Base-by-base conservation (phyloP, 1,139 yeast species). In the Petasospora rhodanensis region DNA sequence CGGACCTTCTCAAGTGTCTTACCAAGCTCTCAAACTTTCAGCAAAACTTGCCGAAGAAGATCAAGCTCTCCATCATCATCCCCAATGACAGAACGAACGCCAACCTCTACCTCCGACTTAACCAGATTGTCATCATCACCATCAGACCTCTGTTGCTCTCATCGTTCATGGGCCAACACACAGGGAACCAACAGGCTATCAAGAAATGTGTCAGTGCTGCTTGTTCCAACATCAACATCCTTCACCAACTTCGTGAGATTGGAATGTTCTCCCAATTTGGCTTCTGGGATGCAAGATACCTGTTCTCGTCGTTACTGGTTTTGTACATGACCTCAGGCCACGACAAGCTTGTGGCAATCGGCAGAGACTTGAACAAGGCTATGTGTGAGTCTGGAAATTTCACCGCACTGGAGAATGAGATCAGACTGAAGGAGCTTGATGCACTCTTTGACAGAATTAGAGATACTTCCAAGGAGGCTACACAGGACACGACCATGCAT, bases 241-340 rank as follows among this genome's bases (percentile, higher is more conserved):
- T 70, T 2, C 41, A 56, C 16, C 60, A 61, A 32, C 53, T 72
- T 30, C 63, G 59, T 28, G 56, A 56, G 25, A 49, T 57, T 35
- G 56, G 62, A 8, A 49, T 62, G 42, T 49, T 70, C 17, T 70
- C 70, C 24, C 54, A 61, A 13, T 59, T 66, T 37, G 78, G 76
- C 10, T 71, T 66, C 47, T 71, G 74, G 71, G 77, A 73, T 48
- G 62, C 70, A 22, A 73, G 71, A 45, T 71, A 70, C 49, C 52
- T 72, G 32, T 71, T 63, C 43, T 59, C 68, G 8, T 66, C 77
- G 0, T 43, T 70, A 11, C 46, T 68, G 23, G 55, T 68, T 14
- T 53, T 70, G 20, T 52, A 68, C 19, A 62, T 71, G 54, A 59
- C 67, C 17, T 40, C 46, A 11, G 37, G 39, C 2, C 58, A 54